Base-by-base conservation (phyloP, 2,329 filamentous ascomycete species). In the Talaromyces sp. region DNA sequence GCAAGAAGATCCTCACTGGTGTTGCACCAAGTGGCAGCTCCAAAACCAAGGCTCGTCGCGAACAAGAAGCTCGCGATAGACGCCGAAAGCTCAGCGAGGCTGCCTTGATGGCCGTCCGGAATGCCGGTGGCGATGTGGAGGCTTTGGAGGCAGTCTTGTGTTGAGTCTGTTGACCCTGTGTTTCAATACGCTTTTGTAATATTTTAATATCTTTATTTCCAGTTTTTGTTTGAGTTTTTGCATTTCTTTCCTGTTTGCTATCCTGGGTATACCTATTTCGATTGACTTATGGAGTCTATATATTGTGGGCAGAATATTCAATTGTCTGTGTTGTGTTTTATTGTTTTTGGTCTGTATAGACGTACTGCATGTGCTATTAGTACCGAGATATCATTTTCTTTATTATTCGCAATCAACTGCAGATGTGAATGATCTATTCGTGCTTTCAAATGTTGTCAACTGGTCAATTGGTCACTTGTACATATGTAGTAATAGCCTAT, bases 41-140 rank as follows among this genome's bases (percentile, higher is more conserved):
- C 67, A 98, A 98, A 84, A 98, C 95, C 9, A 97, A 97, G 73
- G 92, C 92, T n/a, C 80, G 92, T 60, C 81, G 95, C 57, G 93
- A 98, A 75, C 90, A 91, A 73, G 93, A 97, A 78, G 91, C 91
- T 1, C 81, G 84, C 58, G 93, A 97, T 71, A 88, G 88, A 75
- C 81, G 90, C 68, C 78, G 76, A 62, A 76, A 77, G 65, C 64
- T 78, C 36, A 75, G 74, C 56, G 76, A 78, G 62, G 76, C 75
- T 60, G 76, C 76, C 36, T 68, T 78, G 58, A 71, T 73, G 56
- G 78, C 78, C 54, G 77, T 80, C 52, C 72, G 73, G 59, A 77
- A 72, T 62, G 78, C 78, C 42, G 78, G 78, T 19, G 78, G 78
- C 22, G 78, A 80, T 63, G 76, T 80, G 54, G 75, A 78, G 63